phyloP scores from a whole-genome alignment of 495 filamentous ascomycete genomes.

The Wilcoxina mikolae region DNA sequence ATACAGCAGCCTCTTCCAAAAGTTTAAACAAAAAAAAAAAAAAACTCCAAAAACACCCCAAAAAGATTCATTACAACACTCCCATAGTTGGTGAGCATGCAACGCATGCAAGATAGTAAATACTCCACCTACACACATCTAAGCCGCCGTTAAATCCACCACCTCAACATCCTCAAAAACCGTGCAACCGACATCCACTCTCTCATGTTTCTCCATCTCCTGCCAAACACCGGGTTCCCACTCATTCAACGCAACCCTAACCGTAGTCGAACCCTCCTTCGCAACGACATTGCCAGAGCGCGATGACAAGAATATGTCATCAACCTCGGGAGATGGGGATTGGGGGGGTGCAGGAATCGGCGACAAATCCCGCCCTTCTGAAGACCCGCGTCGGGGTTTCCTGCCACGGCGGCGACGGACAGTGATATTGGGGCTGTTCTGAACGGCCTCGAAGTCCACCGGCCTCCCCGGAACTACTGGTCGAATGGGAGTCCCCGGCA shows the following conservation, averaged over 20 bases:
- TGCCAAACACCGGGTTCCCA: constrained; percentile 20
- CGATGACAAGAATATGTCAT: background rate
- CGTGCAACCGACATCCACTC: constrained; percentile 2
- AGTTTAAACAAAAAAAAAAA: too few species aligned
- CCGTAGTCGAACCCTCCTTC: background rate
- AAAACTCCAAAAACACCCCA: too few species aligned
- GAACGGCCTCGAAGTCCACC: background rate
- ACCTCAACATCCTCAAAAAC: constrained; percentile 20
- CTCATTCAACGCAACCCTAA: constrained; percentile 12
- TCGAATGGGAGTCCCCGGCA: background rate
- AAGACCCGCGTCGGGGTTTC: background rate
- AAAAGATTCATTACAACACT: too few species aligned
- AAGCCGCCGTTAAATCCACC: constrained; percentile 22
- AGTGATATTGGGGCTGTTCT: background rate
- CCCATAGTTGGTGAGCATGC: too few species aligned
- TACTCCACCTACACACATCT: constrained; percentile 10
- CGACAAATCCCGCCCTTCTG: background rate
- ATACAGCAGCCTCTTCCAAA: too few species aligned
- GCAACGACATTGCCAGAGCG: background rate
- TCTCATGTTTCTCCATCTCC: constrained; percentile 10
- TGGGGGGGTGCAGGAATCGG: too few species aligned
- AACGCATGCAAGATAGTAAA: background rate
- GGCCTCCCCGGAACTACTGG: background rate
- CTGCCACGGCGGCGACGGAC: background rate
- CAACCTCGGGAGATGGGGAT: background rate